Evolutionary conservation across 192 early-diverging fungal genomes (phyloP), one percentile per base, ranked within the genome.

Genomic region (Linnemannia hyalina): DNA sequence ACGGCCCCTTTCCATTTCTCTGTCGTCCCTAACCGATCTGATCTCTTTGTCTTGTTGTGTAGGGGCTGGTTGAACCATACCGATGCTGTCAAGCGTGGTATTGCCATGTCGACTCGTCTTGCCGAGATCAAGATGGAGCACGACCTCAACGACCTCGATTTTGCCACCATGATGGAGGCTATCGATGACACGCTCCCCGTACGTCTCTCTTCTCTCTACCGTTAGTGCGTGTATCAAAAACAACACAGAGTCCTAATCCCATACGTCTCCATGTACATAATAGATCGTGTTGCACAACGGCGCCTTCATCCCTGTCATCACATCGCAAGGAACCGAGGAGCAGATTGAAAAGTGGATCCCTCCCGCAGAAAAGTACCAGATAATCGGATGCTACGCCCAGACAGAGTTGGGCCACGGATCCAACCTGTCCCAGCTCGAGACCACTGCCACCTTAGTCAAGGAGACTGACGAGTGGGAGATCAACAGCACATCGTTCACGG

Each of bases 381-480:
- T 97, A 73, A 92, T 96, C 46, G 95, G 95, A 41, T 96, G 94
- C 85, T 97, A 96, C 68, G 94, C 96, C 13, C 95, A 95, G 78
- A 97, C 95, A 2, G 95, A 97, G 82, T 89, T 95, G 36, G 94
- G 95, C 26, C 88, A 84, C 41, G 73, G 77, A 55, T 71, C 93
- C 44, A 97, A 97, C 60, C 91, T 97, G 23, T 93, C 95, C 89
- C 95, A 94, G 3, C 90, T 97, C 41, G 96, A 97, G 89, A 97
- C 96, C 20, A 95, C 95, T 1, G 95, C 95, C 63, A 96, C 95
- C 0, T 96, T 91, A 72, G 87, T 95, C 54, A 92, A 92, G 6
- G 94, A 94, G 78, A 96, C 95, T 2, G 92, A 96, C 76, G 95
- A 97, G 88, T 97, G 95, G 73, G 96, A 95, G 74, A 89, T 97